Conservation (phyloP, 2,329 filamentous ascomycete species). For the Fusarium luffae region DNA sequence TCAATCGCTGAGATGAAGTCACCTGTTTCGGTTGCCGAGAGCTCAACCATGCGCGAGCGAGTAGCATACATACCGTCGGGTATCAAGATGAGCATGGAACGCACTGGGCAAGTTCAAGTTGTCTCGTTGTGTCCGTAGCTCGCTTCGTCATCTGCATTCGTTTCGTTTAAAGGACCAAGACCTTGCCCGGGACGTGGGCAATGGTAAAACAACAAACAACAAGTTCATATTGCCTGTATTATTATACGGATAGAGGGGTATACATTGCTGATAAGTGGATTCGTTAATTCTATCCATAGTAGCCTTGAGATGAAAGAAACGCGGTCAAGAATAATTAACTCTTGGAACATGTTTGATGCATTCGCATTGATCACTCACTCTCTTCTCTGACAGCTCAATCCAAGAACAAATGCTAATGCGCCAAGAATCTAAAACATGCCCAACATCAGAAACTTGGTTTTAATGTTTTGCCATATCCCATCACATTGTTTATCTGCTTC, state of each 20-base stretch:
- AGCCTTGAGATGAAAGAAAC: neutral
- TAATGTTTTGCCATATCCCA: neutral
- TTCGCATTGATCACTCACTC: neutral
- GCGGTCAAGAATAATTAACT: neutral
- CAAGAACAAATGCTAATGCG: neutral
- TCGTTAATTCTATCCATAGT: neutral
- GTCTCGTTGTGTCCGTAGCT: neutral
- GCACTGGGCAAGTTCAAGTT: neutral
- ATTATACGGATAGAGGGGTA: constrained; percentile 3
- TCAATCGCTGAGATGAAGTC: neutral
- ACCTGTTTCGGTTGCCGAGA: neutral
- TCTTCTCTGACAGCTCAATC: neutral
- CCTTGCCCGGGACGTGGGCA: constrained; percentile 5
- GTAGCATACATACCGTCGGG: neutral
- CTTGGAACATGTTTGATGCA: neutral
- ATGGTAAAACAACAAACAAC: neutral
- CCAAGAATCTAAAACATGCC: too few species aligned
- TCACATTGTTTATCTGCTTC: neutral
- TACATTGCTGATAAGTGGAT: constrained; percentile 7
- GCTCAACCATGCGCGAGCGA: neutral
- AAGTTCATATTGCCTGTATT: constrained; percentile 4
- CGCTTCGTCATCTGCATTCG: constrained; percentile 2
- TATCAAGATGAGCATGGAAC: neutral
- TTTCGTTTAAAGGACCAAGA: neutral
- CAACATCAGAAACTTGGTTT: neutral